Evolutionary conservation across 202 grass and related monocot genomes (phyloP), one percentile per base, ranked within the genome.

Genomic region (Musa balbisiana): DNA sequence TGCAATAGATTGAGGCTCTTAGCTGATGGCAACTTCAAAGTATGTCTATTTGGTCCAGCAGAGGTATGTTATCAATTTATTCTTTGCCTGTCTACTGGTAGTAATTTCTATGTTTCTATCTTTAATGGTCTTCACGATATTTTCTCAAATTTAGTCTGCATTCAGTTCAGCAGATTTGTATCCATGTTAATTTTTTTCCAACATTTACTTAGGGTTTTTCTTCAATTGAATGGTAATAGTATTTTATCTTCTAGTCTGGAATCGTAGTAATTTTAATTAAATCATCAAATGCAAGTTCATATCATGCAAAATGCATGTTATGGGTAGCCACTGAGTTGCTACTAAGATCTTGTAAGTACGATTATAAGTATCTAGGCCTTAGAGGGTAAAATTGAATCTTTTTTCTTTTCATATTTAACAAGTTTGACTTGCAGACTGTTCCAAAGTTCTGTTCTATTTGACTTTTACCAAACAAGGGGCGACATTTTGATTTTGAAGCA

Each of bases 11-110:
- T 93, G 72, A 82, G 94, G 64, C 79, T 97, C 63, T 81, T 97
- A 78, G 90, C 94, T 68, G 91, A 98, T 85, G 94, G 94, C 49
- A 98, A 98, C 80, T 92, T 93, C 76, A 98, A 98, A 89, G 94
- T 98, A 56, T 93, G 94, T 58, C 86, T 98, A 43, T 98, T 98
- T 91, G 94, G 90, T 66, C 90, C 90, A 75, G 91, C 94, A 9
- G 94, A 98, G 94, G 94, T 93, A 93, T 23, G 27, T 17, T 59
- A 20, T 10, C 11, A 52, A 13, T 50, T 16, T 70, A 14, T 54
- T 49, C 9, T 74, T 29, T 3, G 11, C 12, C 4, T 58, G 49
- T 43, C 52, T 6, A 73, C 65, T 62, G 21, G 51, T 33, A 15
- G 14, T 71, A 9, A 53, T 69, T 29, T 73, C 12, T 12, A 29